Percentiles rank a stretch among this genome's conserved stretches.
These are phyloP conservation scores for Coniophora puteana DNA, from an alignment of 1,284 basidiomycete species.

Conservation along the genomic window DNA sequence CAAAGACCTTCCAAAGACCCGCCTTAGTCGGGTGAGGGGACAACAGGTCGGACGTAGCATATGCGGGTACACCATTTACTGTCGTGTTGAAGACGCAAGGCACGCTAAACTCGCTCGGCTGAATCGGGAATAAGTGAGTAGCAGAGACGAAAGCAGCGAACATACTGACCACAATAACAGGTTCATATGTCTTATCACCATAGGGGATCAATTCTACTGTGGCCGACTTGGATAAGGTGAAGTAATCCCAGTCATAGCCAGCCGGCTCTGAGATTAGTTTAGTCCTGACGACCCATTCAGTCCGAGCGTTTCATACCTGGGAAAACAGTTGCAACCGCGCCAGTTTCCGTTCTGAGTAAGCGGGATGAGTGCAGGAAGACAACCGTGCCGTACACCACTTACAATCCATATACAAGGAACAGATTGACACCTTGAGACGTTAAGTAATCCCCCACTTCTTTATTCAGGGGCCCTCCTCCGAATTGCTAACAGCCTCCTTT, in stretches of 20 bases:
- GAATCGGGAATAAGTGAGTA: not conserved
- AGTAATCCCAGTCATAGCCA: conserved; percentile 24
- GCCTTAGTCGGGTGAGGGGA: conserved; percentile 40
- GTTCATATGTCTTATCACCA: conserved; percentile 17
- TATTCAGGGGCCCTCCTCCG: conserved; percentile 26
- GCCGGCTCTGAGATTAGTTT: conserved; percentile 3
- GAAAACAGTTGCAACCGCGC: conserved; percentile 12
- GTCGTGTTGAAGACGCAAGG: conserved; percentile 11
- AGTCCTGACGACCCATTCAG: not conserved
- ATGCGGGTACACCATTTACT: conserved; percentile 19
- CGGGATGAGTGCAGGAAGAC: not conserved
- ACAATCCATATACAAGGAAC: conserved; percentile 21
- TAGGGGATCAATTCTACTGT: conserved; percentile 6
- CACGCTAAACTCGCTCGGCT: not conserved
- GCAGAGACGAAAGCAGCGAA: not conserved
- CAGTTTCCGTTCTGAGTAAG: conserved; percentile 15
- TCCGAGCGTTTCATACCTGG: conserved; percentile 8
- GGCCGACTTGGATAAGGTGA: conserved; percentile 10
- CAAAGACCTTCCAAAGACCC: conserved; percentile 40
- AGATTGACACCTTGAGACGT: conserved; percentile 19
- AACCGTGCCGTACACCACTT: conserved; percentile 8
- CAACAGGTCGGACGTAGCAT: conserved; percentile 39
- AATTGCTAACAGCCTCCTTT: conserved; percentile 21
- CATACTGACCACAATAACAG: conserved; percentile 11
- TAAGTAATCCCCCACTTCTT: conserved; percentile 23